phyloP scores from a whole-genome alignment of 2,329 filamentous ascomycete genomes.

The Atkinsonella texensis region DNA sequence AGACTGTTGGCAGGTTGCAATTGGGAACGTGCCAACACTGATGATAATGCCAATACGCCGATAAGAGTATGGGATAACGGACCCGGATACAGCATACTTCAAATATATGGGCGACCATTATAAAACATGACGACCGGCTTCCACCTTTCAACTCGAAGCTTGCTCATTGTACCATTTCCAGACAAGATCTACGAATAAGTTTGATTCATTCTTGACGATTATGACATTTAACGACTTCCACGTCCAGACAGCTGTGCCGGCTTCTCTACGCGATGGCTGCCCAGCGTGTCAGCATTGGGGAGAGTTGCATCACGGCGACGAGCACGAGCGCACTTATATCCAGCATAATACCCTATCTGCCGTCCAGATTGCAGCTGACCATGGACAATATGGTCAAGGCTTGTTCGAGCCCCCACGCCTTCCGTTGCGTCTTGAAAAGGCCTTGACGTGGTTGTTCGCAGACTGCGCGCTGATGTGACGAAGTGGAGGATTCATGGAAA shows the following conservation, averaged over 20 bases:
- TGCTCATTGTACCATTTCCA: conserved; percentile 5
- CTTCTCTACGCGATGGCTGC: conserved; percentile 19
- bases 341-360: conserved; percentile 28
- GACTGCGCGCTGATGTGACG: conserved; percentile 2
- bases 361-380: conserved; percentile 19
- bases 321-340: conserved; percentile 27
- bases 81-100: conserved; percentile 29
- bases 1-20: conserved; percentile 7
- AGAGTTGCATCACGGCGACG: conserved; percentile 22
- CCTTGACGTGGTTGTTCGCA: not conserved
- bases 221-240: conserved; percentile 34
- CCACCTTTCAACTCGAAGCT: conserved; percentile 12
- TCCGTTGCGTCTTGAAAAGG: not conserved
- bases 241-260: conserved; percentile 32
- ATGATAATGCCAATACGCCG: conserved; percentile 25
- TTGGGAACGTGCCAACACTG: conserved; percentile 11
- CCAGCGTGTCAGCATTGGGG: conserved; percentile 17
- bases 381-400: conserved; percentile 17
- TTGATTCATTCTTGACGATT: conserved; percentile 27
- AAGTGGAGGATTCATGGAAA: not conserved
- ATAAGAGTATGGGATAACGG: conserved; percentile 25
- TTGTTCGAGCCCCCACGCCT: not conserved
- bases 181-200: conserved; percentile 7
- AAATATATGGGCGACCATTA: conserved; percentile 30
- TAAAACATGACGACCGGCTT: conserved; percentile 22